These are phyloP conservation scores for Xerocomus minutiporus DNA, from an alignment of 1,284 basidiomycete species.

Conservation along the genomic window DNA sequence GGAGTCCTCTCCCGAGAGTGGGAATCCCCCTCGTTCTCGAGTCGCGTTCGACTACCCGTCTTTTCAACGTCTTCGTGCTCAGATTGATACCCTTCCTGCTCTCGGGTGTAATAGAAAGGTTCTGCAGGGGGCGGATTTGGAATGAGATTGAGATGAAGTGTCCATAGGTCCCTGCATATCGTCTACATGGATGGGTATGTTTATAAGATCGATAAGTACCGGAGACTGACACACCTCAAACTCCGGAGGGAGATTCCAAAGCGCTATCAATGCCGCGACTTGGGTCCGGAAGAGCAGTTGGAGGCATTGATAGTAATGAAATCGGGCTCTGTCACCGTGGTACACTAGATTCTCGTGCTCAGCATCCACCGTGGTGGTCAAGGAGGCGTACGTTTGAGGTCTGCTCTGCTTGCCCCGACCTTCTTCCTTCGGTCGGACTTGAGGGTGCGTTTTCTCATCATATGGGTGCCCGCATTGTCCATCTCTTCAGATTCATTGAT, in stretches of 20 bases:
- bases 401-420: constrained; percentile 44
- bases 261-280: constrained; percentile 50
- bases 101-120: constrained; percentile 47
- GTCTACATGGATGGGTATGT: constrained; percentile 40
- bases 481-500: constrained; percentile 65
- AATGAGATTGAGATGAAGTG: constrained; percentile 65
- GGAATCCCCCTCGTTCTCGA: constrained; percentile 15
- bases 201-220: neutral
- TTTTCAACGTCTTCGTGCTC: constrained; percentile 17
- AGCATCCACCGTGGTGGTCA: neutral
- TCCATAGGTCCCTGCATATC: constrained; percentile 79
- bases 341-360: constrained; percentile 52
- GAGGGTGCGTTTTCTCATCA: constrained; percentile 56
- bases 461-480: constrained; percentile 53
- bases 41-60: constrained; percentile 2
- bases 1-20: neutral
- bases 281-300: constrained; percentile 79
- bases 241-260: constrained; percentile 73
- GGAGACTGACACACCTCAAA: constrained; percentile 60
- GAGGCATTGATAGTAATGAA: constrained; percentile 75
- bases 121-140: constrained; percentile 58
- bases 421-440: constrained; percentile 52
- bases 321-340: constrained; percentile 71
- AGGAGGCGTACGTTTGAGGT: constrained; percentile 50
- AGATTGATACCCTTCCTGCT: constrained; percentile 22